Evolutionary conservation across 2,329 filamentous ascomycete species (phyloP).

Genomic region (Hypomyces perniciosus): DNA sequence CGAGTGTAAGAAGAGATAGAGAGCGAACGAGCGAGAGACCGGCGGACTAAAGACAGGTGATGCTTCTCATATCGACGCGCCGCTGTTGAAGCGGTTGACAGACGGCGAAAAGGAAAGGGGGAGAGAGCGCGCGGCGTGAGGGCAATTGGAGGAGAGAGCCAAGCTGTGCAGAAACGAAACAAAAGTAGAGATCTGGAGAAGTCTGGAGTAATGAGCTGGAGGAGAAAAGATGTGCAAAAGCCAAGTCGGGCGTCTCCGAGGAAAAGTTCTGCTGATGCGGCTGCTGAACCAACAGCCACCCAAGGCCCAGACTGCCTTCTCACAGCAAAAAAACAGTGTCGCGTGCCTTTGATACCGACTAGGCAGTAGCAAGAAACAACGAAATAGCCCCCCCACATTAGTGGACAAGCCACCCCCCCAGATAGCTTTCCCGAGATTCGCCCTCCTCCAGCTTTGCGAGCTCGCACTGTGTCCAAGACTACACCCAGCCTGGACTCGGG

Average conservation of each 20-base stretch:
- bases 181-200: neutral
- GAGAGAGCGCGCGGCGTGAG: neutral
- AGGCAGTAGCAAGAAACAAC: neutral
- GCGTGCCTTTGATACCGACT: slow-evolving; percentile 10
- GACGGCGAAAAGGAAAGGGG: neutral
- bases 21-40: neutral
- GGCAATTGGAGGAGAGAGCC: too few relatives aligned
- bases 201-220: too few relatives aligned
- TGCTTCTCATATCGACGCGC: slow-evolving; percentile 12
- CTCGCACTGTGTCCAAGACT: too few relatives aligned
- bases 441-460: neutral
- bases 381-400: slow-evolving; percentile 1
- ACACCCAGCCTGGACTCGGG: too few relatives aligned
- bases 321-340: slow-evolving; percentile 8
- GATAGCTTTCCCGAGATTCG: too few relatives aligned
- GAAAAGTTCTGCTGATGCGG: neutral
- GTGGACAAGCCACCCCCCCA: slow-evolving; percentile 4
- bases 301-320: neutral
- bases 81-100: slow-evolving; percentile 13
- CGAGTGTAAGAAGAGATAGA: neutral
- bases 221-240: too few relatives aligned
- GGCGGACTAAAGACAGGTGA: slow-evolving; percentile 5
- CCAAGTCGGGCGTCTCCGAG: neutral
- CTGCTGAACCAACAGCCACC: neutral
- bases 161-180: neutral